Evolutionary conservation across 306 rosid species (phyloP), one percentile per base, ranked within the genome.

Genomic region (Corylus americana): DNA sequence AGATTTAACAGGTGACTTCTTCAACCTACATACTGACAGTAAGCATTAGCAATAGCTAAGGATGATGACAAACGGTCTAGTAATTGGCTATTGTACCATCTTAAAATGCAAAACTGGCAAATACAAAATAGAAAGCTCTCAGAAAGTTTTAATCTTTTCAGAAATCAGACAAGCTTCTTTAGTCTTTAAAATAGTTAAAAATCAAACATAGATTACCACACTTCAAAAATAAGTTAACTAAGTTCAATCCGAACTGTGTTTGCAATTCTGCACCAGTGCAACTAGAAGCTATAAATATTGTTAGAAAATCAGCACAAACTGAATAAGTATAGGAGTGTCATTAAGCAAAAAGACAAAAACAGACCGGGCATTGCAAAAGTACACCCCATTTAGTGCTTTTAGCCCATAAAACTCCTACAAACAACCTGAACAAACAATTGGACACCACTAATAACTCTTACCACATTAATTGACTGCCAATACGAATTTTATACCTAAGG

Each of bases 1-100:
- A 68, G 99, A 93, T n/a, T 68, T 79, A 70, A 93, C 93, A 72
- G 85, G 72, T 75, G 97, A 18, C 87, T 93, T 95, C 90, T 91
- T 95, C 77, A 91, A 79, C 92, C 97, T 95, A 94, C 78, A 86
- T 70, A 63, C 71, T 70, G 73, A 81, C 82, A 55, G 77, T 58
- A 86, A 72, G 78, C 76, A 78, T 86, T 82, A 92, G 80, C 73
- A 81, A 71, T 39, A 8, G 57, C 7, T 4, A 68, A 68, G 74
- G 31, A 51, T 54, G 49, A 51, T 54, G 49, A 51, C 31, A 47
- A 22, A 11, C 50, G 3, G 25, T 17, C n/a, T 18, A 39, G 12
- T 8, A 67, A 18, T 74, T 70, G 22, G 70, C 68, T 64, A 1
- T 59, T 57, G 70, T 37, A 67, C 54, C n/a, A 17, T 14, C n/a